A percentile compares a stretch with the other conserved stretches of the same genome.
These are phyloP conservation scores for Oryza rufipogon DNA, from an alignment of 176 grass and related monocot genomes.

Conservation along the genomic window DNA sequence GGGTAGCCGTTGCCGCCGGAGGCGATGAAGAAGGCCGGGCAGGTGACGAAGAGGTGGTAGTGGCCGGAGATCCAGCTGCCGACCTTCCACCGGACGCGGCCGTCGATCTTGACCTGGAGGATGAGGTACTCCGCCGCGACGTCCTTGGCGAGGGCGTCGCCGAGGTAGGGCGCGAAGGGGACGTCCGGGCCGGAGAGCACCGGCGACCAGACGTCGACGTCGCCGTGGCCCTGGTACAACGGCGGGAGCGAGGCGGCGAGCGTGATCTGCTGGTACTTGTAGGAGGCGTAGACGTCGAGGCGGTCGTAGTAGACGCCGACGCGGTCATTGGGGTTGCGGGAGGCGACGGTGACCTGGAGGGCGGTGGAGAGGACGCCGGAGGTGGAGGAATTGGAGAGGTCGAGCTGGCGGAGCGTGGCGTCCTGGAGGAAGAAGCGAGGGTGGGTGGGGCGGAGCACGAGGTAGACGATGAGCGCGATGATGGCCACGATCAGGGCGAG, in stretches of 20 bases:
- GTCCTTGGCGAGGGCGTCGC: conserved; percentile 44
- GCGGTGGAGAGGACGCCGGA: conserved; percentile 48
- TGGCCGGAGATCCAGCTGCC: conserved; percentile 65
- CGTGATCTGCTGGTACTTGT: conserved; percentile 86
- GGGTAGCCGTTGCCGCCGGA: conserved; percentile 6
- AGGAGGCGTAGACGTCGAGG: conserved; percentile 70
- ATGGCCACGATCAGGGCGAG: conserved; percentile 45
- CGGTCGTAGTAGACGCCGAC: conserved; percentile 83
- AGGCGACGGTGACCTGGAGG: conserved; percentile 71
- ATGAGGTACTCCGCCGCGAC: conserved; percentile 43
- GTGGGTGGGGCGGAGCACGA: conserved; percentile 71
- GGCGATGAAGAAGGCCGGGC: conserved; percentile 62
- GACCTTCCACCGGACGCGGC: conserved; percentile 76
- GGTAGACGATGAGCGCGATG: conserved; percentile 68
- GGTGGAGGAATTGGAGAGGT: conserved; percentile 37
- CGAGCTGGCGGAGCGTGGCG: conserved; percentile 52
- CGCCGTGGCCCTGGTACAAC: conserved; percentile 82
- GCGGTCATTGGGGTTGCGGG: conserved; percentile 82
- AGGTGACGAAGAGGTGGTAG: conserved; percentile 69
- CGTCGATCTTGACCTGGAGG: conserved; percentile 69
- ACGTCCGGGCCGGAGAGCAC: conserved; percentile 46
- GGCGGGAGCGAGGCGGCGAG: conserved; percentile 33
- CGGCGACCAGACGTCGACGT: conserved; percentile 82
- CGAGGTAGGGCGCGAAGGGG: conserved; percentile 73
- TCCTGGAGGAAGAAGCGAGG: conserved; percentile 84